A percentile compares a stretch with the other conserved stretches of the same genome.
Conservation (phyloP, 768 basidiomycete species). For the Rhizopogon salebrosus region DNA sequence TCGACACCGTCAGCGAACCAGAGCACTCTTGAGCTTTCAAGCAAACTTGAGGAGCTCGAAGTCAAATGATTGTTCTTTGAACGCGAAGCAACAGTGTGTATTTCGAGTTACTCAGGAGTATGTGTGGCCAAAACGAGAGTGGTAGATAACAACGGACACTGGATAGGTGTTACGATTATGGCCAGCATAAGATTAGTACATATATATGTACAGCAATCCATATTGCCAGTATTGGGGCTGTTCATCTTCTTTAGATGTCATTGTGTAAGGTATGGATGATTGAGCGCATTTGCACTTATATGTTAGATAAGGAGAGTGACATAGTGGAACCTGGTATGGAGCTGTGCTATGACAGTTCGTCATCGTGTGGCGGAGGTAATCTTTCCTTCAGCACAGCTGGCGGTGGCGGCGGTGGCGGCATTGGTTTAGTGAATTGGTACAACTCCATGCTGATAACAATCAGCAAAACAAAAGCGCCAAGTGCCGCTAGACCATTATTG, state of each 20-base stretch:
- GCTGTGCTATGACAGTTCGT: conserved; percentile 11
- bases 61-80: conserved; percentile 35
- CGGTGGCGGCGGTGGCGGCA: conserved; percentile 19
- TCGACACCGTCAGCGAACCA: not conserved
- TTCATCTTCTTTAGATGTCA: not conserved
- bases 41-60: conserved; percentile 52
- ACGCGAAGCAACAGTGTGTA: not conserved
- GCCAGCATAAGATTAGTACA: conserved; percentile 1
- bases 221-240: not conserved
- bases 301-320: not conserved
- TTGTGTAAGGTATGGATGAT: conserved; percentile 14
- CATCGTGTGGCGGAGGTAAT: not conserved
- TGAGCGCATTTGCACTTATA: not conserved
- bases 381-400: conserved; percentile 1
- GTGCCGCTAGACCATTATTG: conserved; percentile 40
- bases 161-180: conserved; percentile 3
- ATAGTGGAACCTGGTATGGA: not conserved
- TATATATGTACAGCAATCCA: conserved; percentile 6
- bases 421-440: conserved; percentile 35
- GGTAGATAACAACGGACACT: not conserved
- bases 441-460: conserved; percentile 72
- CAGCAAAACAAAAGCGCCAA: conserved; percentile 61
- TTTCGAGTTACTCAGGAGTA: not conserved
- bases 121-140: not conserved
- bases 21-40: conserved; percentile 33